phyloP scores from a whole-genome alignment of 202 grass and related monocot species.

The Elaeis oleifera region DNA sequence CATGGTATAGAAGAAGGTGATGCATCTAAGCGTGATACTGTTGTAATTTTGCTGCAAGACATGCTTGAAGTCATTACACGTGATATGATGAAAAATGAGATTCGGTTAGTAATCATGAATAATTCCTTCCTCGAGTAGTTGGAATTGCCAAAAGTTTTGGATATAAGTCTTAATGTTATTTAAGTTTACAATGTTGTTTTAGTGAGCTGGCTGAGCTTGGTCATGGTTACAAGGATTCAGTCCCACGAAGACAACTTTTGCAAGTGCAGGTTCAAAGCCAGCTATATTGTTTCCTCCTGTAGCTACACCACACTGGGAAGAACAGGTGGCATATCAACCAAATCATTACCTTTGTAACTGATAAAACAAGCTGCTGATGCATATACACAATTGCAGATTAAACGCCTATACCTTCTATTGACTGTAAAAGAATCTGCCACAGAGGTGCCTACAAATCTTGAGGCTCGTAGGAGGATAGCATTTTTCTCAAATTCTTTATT shows the following conservation, averaged over 20 bases:
- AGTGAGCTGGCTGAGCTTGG: conserved; percentile 84
- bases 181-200: conserved; percentile 15
- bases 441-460: conserved; percentile 90
- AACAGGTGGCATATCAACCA: conserved; percentile 37
- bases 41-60: conserved; percentile 89
- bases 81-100: conserved; percentile 99
- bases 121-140: neutral
- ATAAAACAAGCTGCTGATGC: no score
- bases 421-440: conserved; percentile 98
- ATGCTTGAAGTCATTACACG: conserved; percentile 93
- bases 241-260: conserved; percentile 89
- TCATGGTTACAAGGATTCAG: conserved; percentile 77
- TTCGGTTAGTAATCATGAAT: conserved; percentile 30
- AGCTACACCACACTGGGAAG: conserved; percentile 74
- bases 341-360: conserved; percentile 4
- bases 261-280: conserved; percentile 73
- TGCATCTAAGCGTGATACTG: conserved; percentile 58
- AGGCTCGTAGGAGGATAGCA: conserved; percentile 92
- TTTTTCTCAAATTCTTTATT: conserved; percentile 98
- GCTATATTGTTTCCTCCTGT: conserved; percentile 77
- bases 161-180: conserved; percentile 2
- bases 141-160: neutral
- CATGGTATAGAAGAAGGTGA: conserved; percentile 70
- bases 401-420: conserved; percentile 73
- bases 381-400: conserved; percentile 44